phyloP scores from a whole-genome alignment of 2,329 filamentous ascomycete species.

The Fusarium hainanense region DNA sequence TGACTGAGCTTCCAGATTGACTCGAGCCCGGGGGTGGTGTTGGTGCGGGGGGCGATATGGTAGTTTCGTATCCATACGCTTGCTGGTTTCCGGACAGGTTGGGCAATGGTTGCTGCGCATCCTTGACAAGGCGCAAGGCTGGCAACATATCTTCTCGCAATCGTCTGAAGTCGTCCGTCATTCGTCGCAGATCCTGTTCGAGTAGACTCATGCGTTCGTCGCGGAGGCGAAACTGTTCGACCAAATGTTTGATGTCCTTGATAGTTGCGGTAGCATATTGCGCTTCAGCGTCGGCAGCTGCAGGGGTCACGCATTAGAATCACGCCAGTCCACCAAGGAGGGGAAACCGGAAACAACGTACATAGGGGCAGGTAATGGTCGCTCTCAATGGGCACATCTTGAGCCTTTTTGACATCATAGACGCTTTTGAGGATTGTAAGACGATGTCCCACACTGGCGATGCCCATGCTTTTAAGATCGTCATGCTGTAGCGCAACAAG shows the following conservation, averaged over 20 bases:
- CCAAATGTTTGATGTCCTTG: constrained; percentile 91
- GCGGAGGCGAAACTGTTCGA: constrained; percentile 87
- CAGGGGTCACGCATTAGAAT: constrained; percentile 27
- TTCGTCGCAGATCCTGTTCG: constrained; percentile 83
- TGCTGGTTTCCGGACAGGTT: constrained; percentile 53
- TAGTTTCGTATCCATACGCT: constrained; percentile 63
- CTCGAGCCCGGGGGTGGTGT: constrained; percentile 64
- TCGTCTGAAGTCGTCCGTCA: constrained; percentile 89
- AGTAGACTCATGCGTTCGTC: constrained; percentile 89
- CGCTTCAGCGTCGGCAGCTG: constrained; percentile 89
- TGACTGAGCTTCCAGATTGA: constrained; percentile 64
- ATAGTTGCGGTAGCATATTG: constrained; percentile 89
- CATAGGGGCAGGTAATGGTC: constrained; percentile 95
- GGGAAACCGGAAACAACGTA: constrained; percentile 56
- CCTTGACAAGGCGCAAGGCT: constrained; percentile 89
- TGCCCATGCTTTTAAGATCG: constrained; percentile 94
- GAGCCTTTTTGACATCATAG: constrained; percentile 94
- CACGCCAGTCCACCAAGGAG: constrained; percentile 37
- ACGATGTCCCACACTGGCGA: constrained; percentile 91
- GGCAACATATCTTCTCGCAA: constrained; percentile 92
- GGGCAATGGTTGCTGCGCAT: constrained; percentile 88
- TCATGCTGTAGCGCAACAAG: constrained; percentile 89
- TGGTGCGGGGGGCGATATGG: constrained; percentile 65
- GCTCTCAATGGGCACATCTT: constrained; percentile 89
- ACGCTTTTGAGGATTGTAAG: constrained; percentile 95